Evolutionary conservation across 108 stramenopile genomes (phyloP), one percentile per base, ranked within the genome.

Genomic region (Hondaea fermentalgiana): DNA sequence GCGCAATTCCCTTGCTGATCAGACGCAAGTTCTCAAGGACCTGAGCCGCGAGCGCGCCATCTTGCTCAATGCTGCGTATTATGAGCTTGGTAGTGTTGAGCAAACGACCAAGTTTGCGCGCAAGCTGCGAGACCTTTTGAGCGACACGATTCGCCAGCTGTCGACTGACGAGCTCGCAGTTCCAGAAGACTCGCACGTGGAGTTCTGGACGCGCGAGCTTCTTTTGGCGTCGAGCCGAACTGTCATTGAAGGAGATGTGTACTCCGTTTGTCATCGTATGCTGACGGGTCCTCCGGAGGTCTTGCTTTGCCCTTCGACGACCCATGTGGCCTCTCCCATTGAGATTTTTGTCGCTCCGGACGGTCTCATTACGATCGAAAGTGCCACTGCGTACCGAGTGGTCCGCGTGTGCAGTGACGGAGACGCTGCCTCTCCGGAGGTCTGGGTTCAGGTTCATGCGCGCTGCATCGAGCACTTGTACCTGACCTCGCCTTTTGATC

Each of bases 161-260:
- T 43, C 49, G n/a, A 6, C n/a, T 0, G 76, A 83, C 16, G 76
- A 83, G 6, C n/a, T 53, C 12, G 16, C 45, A 16, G n/a, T 83
- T 12, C 76, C 23, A 6, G 51, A 47, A 6, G 49, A 47, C n/a
- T 47, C 45, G 6, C 45, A 53, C 23, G 5, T 83, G 17, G 76
- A 47, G 23, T 83, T 53, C 51, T 83, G 76, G 76, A 53, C 49
- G 4, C 49, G 51, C 6, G 76, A 83, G 28, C 45, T 83, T 6
- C 51, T 83, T 12, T 45, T 83, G n/a, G 76, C 76, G 19, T 21
- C 76, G 25, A 83, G 76, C 28, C 76, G 76, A 35, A 83, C 76
- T 43, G 76, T 83, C n/a, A 83, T 83, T 53, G 76, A 83, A 45
- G 76, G 76, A 6, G 76, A 83, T 3, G 76, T 83, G 49, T 83